Evolutionary conservation across 106 monocot species (phyloP).

Genomic region (Dactylorhiza incarnata): DNA sequence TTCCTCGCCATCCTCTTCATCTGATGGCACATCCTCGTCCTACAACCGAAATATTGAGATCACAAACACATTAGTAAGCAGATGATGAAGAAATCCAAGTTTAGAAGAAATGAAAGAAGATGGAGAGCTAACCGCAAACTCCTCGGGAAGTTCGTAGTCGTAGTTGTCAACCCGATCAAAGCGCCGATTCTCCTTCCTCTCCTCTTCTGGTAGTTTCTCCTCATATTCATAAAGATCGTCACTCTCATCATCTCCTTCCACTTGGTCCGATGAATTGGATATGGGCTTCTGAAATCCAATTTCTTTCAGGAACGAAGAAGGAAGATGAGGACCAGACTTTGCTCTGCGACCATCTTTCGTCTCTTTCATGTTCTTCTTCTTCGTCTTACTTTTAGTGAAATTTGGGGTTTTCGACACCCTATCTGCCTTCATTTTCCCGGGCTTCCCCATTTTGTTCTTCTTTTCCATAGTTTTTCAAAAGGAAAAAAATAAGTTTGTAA

Average conservation of each 20-base stretch:
- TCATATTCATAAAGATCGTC: slow-evolving; percentile 77
- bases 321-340: slow-evolving; percentile 56
- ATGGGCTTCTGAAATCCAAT: slow-evolving; percentile 15
- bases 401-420: not conserved
- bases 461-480: not conserved
- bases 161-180: slow-evolving; percentile 83
- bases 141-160: slow-evolving; percentile 84
- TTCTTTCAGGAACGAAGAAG: slow-evolving; percentile 46
- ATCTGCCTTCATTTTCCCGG: not conserved
- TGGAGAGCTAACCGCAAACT: slow-evolving; percentile 46
- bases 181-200: slow-evolving; percentile 68
- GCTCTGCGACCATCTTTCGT: not conserved
- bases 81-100: not conserved
- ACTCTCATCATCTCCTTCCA: slow-evolving; percentile 4
- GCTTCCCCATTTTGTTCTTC: slow-evolving; percentile 2
- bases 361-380: slow-evolving; percentile 8
- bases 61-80: not conserved
- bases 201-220: slow-evolving; percentile 67
- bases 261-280: slow-evolving; percentile 10
- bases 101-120: not conserved
- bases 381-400: slow-evolving; percentile 3
- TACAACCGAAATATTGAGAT: slow-evolving; percentile 9
- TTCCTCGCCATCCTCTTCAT: slow-evolving; percentile 40
- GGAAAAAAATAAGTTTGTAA: too few relatives aligned
- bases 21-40: slow-evolving; percentile 84